Base-by-base conservation (phyloP, 495 filamentous ascomycete species). In the Aspergillus asperescens region DNA sequence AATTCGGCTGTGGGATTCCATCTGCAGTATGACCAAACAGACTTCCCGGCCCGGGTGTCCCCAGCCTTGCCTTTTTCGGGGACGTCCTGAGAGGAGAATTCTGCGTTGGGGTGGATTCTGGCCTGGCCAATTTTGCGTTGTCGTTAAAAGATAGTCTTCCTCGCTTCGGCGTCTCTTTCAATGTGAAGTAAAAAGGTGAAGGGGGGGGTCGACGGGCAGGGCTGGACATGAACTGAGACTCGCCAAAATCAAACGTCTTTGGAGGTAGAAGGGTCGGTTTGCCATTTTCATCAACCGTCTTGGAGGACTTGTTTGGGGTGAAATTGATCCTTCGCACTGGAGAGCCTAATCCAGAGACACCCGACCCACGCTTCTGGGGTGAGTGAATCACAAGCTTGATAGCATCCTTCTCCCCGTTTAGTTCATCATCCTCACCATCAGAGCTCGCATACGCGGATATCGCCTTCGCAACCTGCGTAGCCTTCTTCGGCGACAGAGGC, bases 401-500 rank as follows among this genome's bases (percentile, higher is more conserved):
- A 1, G 69, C 65, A 28, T 68, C 67, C 57, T 77, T 80, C n/a
- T 58, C 63, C 0, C 60, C 61, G 32, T 57, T 67, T 37, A 79
- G 58, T 56, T 81, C 77, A 58, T 81, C 78, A 9, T 80, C 78
- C 38, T 79, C 77, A 3, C 66, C 69, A 52, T 75, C 70, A 3
- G 66, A 72, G 54, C 66, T 71, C 0, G 63, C 65, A 43, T 72
- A 76, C 1, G 68, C 61, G 6, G 70, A 67, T 7, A 72, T 58
- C 8, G 67, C 66, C 55, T 77, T 79, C 20, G 76, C 70, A 23
- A 80, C 66, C 50, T 81, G 78, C 35, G 67, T 77, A 24, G 69
- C 65, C 57, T 80, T 81, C 64, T 81, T 81, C 5, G 79, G 79
- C 6, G 79, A 80, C n/a, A 81, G 58, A 22, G 77, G 77, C 46